These are phyloP conservation scores for Gossypium schwendimanii DNA, from an alignment of 441 rosid species.

Conservation along the genomic window DNA sequence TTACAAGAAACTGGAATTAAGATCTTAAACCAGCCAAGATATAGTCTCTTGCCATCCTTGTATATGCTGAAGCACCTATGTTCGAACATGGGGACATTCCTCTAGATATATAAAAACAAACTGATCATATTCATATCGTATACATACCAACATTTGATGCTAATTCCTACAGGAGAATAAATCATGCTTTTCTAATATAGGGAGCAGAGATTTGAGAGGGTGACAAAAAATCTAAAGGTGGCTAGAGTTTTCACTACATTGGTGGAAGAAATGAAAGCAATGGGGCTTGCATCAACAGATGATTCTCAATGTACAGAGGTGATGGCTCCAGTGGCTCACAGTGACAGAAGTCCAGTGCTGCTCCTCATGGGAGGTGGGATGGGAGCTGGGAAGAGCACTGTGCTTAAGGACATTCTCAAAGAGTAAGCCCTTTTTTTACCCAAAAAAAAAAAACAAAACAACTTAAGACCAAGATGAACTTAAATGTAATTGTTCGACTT, in stretches of 20 bases:
- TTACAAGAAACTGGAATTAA: neutral
- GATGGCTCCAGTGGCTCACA: conserved; percentile 93
- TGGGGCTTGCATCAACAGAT: conserved; percentile 60
- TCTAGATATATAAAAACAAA: neutral
- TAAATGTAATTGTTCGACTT: neutral
- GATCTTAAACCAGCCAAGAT: neutral
- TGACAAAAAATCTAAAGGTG: conserved; percentile 79
- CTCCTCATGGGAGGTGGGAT: conserved; percentile 96
- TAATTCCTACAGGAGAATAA: neutral
- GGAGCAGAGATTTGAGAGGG: conserved; percentile 79
- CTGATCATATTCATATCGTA: neutral
- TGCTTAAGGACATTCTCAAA: conserved; percentile 85
- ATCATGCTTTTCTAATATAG: conserved; percentile 27
- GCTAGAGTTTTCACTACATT: conserved; percentile 80
- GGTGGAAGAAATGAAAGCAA: conserved; percentile 95
- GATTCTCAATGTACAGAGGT: conserved; percentile 90
- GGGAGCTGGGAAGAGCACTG: conserved; percentile 99
- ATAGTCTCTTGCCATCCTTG: neutral
- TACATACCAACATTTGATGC: neutral
- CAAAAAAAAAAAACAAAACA: neutral
- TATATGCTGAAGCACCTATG: no score
- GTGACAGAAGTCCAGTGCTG: conserved; percentile 86
- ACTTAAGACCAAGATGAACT: neutral
- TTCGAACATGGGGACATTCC: neutral
- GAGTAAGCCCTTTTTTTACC: conserved; percentile 41